A percentile compares a stretch with the other conserved stretches of the same genome.
phyloP scores from a whole-genome alignment of 345 rosid species.

The Boechera stricta region DNA sequence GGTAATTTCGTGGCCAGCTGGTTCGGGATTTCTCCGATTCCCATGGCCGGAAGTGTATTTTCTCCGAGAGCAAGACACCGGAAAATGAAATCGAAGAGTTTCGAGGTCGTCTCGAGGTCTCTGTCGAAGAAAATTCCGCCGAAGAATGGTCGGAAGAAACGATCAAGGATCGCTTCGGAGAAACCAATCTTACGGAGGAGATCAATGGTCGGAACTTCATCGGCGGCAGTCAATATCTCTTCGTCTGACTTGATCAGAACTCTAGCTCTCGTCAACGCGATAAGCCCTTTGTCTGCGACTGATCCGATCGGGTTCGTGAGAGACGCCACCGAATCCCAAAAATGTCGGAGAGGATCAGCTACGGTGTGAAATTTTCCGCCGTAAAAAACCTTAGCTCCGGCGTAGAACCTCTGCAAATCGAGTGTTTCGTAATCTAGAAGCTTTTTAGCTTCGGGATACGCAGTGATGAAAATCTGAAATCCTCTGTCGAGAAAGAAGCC shows the following conservation, averaged over 20 bases:
- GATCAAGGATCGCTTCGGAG: conserved; percentile 60
- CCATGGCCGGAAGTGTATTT: conserved; percentile 78
- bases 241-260: conserved; percentile 64
- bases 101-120: conserved; percentile 79
- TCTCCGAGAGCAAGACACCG: conserved; percentile 93
- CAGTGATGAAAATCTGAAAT: conserved; percentile 96
- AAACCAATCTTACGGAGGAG: conserved; percentile 65
- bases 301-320: conserved; percentile 84
- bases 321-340: conserved; percentile 66
- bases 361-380: conserved; percentile 74
- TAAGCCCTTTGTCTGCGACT: conserved; percentile 70
- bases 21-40: conserved; percentile 76
- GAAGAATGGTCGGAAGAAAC: conserved; percentile 84
- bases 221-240: conserved; percentile 54
- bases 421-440: conserved; percentile 70
- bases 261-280: conserved; percentile 65
- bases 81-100: conserved; percentile 82
- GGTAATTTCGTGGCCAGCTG: conserved; percentile 73
- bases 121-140: conserved; percentile 91
- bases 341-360: conserved; percentile 88
- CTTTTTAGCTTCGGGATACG: conserved; percentile 84
- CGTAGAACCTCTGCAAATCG: conserved; percentile 68
- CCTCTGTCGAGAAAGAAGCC: conserved; percentile 91
- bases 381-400: conserved; percentile 75
- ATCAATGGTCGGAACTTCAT: conserved; percentile 65